Conservation (phyloP, 257 asterid genomes). For the Thymus mandschuricus region DNA sequence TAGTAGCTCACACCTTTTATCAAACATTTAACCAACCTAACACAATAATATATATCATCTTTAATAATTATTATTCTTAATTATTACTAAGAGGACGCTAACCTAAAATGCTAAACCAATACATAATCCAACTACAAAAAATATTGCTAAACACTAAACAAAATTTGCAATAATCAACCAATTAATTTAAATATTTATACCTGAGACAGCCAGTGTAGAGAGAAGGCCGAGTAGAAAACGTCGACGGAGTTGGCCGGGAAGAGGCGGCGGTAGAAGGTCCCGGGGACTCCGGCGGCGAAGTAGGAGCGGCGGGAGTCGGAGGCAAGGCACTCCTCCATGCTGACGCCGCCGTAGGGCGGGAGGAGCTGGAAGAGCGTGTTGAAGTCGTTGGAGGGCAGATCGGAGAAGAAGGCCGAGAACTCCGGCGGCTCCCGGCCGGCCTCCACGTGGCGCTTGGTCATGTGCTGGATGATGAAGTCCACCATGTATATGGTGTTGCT, state of each 20-base stretch:
- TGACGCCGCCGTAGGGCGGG: conserved; percentile 71
- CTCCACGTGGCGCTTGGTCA: conserved; percentile 65
- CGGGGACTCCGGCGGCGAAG: conserved; percentile 96
- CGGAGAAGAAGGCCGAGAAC: conserved; percentile 84
- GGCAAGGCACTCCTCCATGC: conserved; percentile 91
- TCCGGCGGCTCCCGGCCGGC: conserved; percentile 60
- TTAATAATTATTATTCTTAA: conserved; percentile 17
- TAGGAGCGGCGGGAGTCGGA: conserved; percentile 75
- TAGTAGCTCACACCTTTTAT: neutral
- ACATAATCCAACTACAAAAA: neutral
- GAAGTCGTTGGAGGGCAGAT: conserved; percentile 90
- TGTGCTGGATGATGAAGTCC: conserved; percentile 77
- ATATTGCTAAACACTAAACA: neutral
- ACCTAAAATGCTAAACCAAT: too few relatives aligned
- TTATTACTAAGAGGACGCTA: neutral
- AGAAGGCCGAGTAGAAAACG: conserved; percentile 84
- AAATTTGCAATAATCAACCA: neutral
- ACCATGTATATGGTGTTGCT: conserved; percentile 79
- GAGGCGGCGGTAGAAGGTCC: conserved; percentile 85
- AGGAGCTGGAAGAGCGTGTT: conserved; percentile 87
- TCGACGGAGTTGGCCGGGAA: conserved; percentile 78
- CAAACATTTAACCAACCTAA: neutral
- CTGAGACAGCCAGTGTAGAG: conserved; percentile 99
- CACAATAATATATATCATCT: conserved; percentile 37
- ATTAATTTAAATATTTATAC: conserved; percentile 36